phyloP scores from a whole-genome alignment of 768 basidiomycete species.

The Sarcomyxa edulis region DNA sequence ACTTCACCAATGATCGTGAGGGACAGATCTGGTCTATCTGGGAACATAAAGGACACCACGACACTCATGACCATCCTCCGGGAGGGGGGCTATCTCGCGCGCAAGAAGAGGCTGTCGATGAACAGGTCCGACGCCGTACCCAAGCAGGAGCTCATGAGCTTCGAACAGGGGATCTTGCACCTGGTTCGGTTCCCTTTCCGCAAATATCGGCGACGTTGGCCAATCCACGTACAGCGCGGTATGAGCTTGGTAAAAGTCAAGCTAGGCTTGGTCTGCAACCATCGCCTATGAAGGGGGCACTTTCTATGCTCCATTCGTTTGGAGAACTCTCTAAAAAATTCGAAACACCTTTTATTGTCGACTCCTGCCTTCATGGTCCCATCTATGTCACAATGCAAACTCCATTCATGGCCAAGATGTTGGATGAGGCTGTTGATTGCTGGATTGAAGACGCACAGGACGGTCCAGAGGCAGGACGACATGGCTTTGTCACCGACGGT shows the following conservation, averaged over 20 bases:
- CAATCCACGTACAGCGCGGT: slow-evolving; percentile 13
- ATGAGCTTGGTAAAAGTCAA: slow-evolving; percentile 6
- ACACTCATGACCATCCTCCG: slow-evolving; percentile 9
- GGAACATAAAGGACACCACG: slow-evolving; percentile 11
- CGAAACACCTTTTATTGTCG: slow-evolving; percentile 14
- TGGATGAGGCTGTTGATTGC: slow-evolving; percentile 10
- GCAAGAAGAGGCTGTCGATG: slow-evolving; percentile 6
- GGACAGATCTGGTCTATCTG: background rate
- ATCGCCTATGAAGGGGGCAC: slow-evolving; percentile 8
- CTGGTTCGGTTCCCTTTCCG: slow-evolving; percentile 13
- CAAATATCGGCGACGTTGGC: slow-evolving; percentile 13
- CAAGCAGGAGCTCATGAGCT: slow-evolving; percentile 13
- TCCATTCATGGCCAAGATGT: slow-evolving; percentile 14
- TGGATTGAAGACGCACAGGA: slow-evolving; percentile 12
- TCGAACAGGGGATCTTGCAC: slow-evolving; percentile 10
- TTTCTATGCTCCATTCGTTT: slow-evolving; percentile 8
- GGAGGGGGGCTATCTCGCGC: slow-evolving; percentile 3
- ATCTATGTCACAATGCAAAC: slow-evolving; percentile 15
- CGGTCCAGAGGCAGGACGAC: slow-evolving; percentile 4
- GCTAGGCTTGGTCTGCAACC: slow-evolving; percentile 13
- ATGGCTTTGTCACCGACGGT: slow-evolving; percentile 19
- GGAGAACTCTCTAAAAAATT: slow-evolving; percentile 9
- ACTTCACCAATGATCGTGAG: background rate
- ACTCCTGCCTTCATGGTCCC: slow-evolving; percentile 14
- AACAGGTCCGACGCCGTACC: slow-evolving; percentile 10